Evolutionary conservation across 116 monocot species (phyloP), one percentile per base, ranked within the genome.

Genomic region (Phalaenopsis hybrid): DNA sequence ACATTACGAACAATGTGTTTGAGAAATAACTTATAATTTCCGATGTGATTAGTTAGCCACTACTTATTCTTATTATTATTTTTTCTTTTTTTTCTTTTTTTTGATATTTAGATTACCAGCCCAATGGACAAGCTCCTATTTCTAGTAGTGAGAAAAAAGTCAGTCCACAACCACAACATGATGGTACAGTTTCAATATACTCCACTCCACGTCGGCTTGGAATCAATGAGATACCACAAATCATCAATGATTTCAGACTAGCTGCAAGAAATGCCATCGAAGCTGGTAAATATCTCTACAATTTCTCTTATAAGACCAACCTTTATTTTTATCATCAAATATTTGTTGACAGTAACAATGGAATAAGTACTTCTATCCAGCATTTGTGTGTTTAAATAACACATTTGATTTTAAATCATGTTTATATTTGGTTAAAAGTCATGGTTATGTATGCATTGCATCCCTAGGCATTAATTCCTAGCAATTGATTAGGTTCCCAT

Each of bases 241-340:
- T 83, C 3, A 37, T 83, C 9, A 69, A 78, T 23, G 83, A 83
- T 31, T 83, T 78, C 18, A 78, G 83, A 70, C 78, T 83, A 49
- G 83, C 83, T 37, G 83, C 83, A 10, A 83, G 78, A 52, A 83
- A 83, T 77, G 83, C 83, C 25, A 83, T 83, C 3, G 83, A 83
- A 69, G 83, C 83, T 21, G 83, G 83, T 83, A 70, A 8, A 23
- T 65, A 25, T 16, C 20, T 7, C 46, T 75, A 75, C 4, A 45
- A 75, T 16, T 75, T n/a, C 31, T 75, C 23, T 68, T 68, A 68
- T 28, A 28, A 2, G 16, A 57, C 57, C 57, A 11, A 57, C 18
- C 15, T 8, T 57, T 57, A 8, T 18, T 57, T 12, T 4, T 57
- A 0, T 3, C 18, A 57, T 31, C 31, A 31, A 31, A 31, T 31